A percentile compares a stretch with the other conserved stretches of the same genome.
Evolutionary conservation across 768 basidiomycete species (phyloP).

Genomic region (Lentinula aciculospora): DNA sequence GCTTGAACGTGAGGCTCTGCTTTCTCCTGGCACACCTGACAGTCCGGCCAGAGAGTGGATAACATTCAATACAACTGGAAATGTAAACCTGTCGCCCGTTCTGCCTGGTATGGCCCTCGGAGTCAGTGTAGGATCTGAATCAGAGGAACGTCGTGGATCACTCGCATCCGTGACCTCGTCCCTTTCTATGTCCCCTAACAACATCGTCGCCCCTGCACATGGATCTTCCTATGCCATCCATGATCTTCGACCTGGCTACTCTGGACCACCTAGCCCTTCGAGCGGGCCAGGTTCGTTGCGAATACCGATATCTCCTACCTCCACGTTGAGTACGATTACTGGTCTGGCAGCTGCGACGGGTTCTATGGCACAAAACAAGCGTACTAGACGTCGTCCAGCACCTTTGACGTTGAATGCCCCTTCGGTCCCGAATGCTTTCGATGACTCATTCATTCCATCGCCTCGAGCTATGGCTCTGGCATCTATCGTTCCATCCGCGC

Average conservation of each 20-base stretch:
- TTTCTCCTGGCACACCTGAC: slow-evolving; percentile 27
- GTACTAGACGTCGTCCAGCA: slow-evolving; percentile 6
- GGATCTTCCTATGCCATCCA: background rate
- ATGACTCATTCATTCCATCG: slow-evolving; percentile 7
- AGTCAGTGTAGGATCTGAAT: slow-evolving; percentile 10
- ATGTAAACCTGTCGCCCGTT: slow-evolving; percentile 17
- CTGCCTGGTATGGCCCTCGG: slow-evolving; percentile 3
- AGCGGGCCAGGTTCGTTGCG: background rate
- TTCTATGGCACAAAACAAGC: slow-evolving; percentile 1
- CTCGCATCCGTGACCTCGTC: slow-evolving; percentile 3
- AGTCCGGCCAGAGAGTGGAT: slow-evolving; percentile 30
- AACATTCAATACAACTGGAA: slow-evolving; percentile 22
- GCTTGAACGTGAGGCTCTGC: slow-evolving; percentile 60
- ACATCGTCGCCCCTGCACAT: slow-evolving; percentile 1
- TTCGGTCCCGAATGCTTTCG: background rate
- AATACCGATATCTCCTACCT: background rate
- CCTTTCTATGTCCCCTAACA: background rate
- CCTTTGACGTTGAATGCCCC: slow-evolving; percentile 1
- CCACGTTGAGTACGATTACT: slow-evolving; percentile 1
- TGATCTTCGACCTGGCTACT: background rate
- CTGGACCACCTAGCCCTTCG: background rate
- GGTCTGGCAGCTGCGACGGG: background rate
- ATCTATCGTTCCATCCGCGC: background rate
- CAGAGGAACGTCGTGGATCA: slow-evolving; percentile 4
- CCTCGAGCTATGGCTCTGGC: slow-evolving; percentile 2